Percentiles rank a stretch among this genome's conserved stretches.
phyloP scores from a whole-genome alignment of 768 basidiomycete genomes.

The Phaeotremella fagi region DNA sequence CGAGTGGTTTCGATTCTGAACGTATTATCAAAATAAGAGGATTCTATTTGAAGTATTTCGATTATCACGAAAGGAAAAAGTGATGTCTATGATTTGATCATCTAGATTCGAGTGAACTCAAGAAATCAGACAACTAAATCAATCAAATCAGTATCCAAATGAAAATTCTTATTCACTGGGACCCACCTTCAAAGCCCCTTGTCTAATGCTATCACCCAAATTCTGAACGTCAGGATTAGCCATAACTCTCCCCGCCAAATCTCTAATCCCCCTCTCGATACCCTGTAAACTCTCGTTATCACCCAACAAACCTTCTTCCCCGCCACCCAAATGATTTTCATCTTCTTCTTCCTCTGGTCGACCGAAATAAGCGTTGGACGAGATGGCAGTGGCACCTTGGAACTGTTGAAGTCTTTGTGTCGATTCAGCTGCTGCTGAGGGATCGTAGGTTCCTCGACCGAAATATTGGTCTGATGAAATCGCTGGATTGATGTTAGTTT shows the following conservation, averaged over 20 bases:
- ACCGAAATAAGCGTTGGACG: slow-evolving; percentile 94
- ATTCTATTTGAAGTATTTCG: no score
- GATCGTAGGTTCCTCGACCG: slow-evolving; percentile 80
- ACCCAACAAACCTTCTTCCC: slow-evolving; percentile 33
- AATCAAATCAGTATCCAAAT: not conserved
- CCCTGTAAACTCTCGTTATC: slow-evolving; percentile 44
- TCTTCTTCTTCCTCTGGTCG: slow-evolving; percentile 66
- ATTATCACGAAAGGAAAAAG: not conserved
- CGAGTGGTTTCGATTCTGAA: no score
- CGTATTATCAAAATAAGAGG: no score
- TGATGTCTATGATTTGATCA: not conserved
- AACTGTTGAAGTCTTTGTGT: slow-evolving; percentile 75
- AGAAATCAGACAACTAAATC: slow-evolving; percentile 38
- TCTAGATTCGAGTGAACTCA: slow-evolving; percentile 26
- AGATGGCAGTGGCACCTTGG: slow-evolving; percentile 87
- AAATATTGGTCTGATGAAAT: slow-evolving; percentile 99
- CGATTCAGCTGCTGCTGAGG: slow-evolving; percentile 65
- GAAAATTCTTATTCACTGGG: not conserved
- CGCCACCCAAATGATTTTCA: slow-evolving; percentile 52
- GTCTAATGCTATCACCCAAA: slow-evolving; percentile 41
- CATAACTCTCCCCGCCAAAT: slow-evolving; percentile 46
- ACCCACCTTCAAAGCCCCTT: slow-evolving; percentile 47
- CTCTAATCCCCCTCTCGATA: slow-evolving; percentile 45
- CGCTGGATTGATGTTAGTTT: slow-evolving; percentile 47
- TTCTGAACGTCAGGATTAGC: slow-evolving; percentile 48